These are phyloP conservation scores for Vickermania spadyakhi DNA, from an alignment of 208 protist species.

Conservation along the genomic window DNA sequence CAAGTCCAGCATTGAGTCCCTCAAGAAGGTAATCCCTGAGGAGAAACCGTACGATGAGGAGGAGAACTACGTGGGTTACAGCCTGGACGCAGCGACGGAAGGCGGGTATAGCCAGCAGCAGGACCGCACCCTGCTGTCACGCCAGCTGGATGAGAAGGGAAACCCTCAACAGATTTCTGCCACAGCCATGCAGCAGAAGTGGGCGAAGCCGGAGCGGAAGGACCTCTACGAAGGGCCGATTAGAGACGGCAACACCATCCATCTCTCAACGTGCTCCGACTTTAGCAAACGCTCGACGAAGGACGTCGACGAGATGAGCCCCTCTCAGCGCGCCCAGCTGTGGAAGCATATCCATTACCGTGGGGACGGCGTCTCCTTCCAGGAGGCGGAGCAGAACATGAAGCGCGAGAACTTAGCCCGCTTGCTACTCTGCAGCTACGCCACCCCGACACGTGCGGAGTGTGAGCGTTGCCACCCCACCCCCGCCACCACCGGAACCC, in stretches of 20 bases:
- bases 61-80: not conserved
- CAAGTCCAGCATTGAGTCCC: not conserved
- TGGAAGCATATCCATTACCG: not conserved
- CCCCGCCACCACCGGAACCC: not conserved
- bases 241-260: not conserved
- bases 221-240: not conserved
- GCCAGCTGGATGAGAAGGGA: not conserved
- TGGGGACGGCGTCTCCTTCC: not conserved
- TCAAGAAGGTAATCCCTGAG: not conserved
- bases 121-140: not conserved
- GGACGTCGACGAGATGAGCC: not conserved
- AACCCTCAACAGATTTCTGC: not conserved
- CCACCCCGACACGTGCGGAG: not conserved
- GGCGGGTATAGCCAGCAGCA: not conserved
- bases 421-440: not conserved
- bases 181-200: not conserved
- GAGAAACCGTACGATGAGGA: not conserved
- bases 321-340: not conserved
- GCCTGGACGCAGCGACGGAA: not conserved
- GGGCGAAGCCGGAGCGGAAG: not conserved
- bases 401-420: not conserved
- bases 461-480: not conserved
- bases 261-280: not conserved
- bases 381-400: not conserved
- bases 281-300: not conserved